Base-by-base conservation (phyloP, 192 early-diverging fungal genomes). In the Lobulomyces angularis region DNA sequence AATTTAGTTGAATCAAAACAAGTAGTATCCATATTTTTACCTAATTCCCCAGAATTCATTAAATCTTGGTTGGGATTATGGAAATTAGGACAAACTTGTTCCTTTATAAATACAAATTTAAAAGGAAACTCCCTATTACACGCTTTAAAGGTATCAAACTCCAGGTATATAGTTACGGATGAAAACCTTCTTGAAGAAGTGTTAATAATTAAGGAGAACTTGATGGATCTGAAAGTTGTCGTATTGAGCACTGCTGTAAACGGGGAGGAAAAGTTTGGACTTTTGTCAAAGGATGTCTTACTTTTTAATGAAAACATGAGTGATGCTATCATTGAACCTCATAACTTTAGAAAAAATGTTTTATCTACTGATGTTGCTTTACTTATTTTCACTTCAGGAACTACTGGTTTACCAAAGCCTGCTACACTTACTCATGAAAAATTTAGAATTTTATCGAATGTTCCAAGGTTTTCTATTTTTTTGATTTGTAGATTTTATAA, bases 21-120 rank as follows among this genome's bases (percentile, higher is more conserved):
- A n/a, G n/a, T n/a, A n/a, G n/a, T n/a, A n/a, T n/a, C 71, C 8
- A 58, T 81, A 24, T 62, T 61, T 45, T 53, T 82, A 55, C 61
- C 64, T 42, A 81, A 82, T 49, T 60, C 59, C 9, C 67, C 71
- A n/a, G 38, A 65, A 9, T 79, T 78, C 43, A 44, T 79, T 28
- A 53, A 71, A 24, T 25, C 48, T 3, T 65, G 64, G 49, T 58
- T 82, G 7, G 73, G 65, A 0, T 43, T 74, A 21, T 45, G 56
- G 27, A 80, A 82, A 46, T 60, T 82, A 22, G 76, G 71, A 2
- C 63, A 47, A 1, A 47, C 59, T 0, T 53, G 67, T 3, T 65
- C 72, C 8, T 59, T 80, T 20, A 67, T 82, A 49, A 82, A 82
- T 60, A 74, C 57, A 28, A 67, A 77, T 37, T 43, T 79, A 27